Conservation (phyloP, 306 rosid genomes). For the Medicago ruthenica region DNA sequence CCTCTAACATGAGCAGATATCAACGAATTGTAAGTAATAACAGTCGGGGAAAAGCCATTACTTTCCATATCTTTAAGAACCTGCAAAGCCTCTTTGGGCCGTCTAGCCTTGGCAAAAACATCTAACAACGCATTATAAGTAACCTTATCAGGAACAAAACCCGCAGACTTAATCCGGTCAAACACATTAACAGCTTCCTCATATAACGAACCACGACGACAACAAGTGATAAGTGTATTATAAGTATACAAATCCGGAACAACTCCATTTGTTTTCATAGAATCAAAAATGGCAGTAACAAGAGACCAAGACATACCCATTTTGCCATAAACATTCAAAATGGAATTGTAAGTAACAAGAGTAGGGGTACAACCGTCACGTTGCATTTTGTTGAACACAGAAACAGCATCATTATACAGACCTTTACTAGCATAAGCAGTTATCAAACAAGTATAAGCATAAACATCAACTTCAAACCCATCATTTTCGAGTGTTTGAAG, state of each 20-base stretch:
- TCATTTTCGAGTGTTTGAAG: conserved; percentile 57
- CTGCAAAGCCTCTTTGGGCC: conserved; percentile 78
- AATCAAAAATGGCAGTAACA: conserved; percentile 54
- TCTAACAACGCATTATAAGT: conserved; percentile 84
- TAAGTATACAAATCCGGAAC: conserved; percentile 84
- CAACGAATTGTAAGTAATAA: conserved; percentile 79
- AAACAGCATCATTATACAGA: conserved; percentile 74
- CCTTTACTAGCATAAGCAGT: conserved; percentile 73
- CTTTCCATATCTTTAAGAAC: conserved; percentile 82
- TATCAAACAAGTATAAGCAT: conserved; percentile 81
- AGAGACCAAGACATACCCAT: conserved; percentile 93
- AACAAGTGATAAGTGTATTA: conserved; percentile 79
- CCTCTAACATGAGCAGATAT: conserved; percentile 82
- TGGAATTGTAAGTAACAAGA: conserved; percentile 76
- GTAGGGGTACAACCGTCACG: conserved; percentile 76
- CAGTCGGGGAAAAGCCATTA: conserved; percentile 65
- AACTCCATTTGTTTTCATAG: conserved; percentile 66
- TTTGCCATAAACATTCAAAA: conserved; percentile 85
- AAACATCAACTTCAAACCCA: conserved; percentile 72
- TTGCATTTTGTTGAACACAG: conserved; percentile 71
- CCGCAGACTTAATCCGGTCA: conserved; percentile 62
- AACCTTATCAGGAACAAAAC: conserved; percentile 78
- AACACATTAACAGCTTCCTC: conserved; percentile 72
- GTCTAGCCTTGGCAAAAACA: conserved; percentile 89
- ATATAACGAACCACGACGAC: conserved; percentile 76